These are phyloP conservation scores for Pseudocercospora fuligena DNA, from an alignment of 2,329 filamentous ascomycete species.

Conservation along the genomic window DNA sequence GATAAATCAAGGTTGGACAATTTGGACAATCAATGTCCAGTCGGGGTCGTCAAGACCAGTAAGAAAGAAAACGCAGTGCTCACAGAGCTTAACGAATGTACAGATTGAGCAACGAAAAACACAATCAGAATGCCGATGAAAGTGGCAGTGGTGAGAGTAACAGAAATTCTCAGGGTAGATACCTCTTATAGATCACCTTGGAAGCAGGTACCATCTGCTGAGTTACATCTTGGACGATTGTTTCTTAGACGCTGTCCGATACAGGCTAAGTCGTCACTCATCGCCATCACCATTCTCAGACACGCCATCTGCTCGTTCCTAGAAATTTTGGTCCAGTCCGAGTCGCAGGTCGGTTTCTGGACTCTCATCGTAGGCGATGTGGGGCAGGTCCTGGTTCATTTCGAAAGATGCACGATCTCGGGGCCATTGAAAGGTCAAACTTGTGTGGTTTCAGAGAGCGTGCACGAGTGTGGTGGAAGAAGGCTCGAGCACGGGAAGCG, in stretches of 20 bases:
- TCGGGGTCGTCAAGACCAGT: slow-evolving; percentile 32
- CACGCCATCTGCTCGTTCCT: slow-evolving; percentile 16
- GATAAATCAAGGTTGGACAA: slow-evolving; percentile 13
- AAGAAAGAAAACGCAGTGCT: slow-evolving; percentile 38
- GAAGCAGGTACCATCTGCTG: neutral
- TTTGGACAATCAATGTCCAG: neutral
- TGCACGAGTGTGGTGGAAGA: neutral
- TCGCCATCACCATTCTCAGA: slow-evolving; percentile 24
- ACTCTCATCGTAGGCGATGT: slow-evolving; percentile 14
- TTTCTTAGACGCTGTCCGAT: slow-evolving; percentile 22
- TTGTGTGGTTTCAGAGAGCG: slow-evolving; percentile 17
- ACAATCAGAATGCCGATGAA: slow-evolving; percentile 14
- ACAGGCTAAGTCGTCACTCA: slow-evolving; percentile 11
- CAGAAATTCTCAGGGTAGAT: neutral
- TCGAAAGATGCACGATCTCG: slow-evolving; percentile 21
- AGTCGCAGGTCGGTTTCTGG: slow-evolving; percentile 11
- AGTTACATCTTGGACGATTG: slow-evolving; percentile 3
- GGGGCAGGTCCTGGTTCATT: slow-evolving; percentile 25
- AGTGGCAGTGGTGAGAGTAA: neutral
- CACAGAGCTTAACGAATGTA: slow-evolving; percentile 38
- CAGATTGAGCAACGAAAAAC: slow-evolving; percentile 18
- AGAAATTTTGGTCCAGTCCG: slow-evolving; percentile 12
- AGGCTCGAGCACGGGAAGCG: slow-evolving; percentile 2
- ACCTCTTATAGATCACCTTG: slow-evolving; percentile 22
- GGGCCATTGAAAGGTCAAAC: slow-evolving; percentile 20